Evolutionary conservation across 2,329 filamentous ascomycete species (phyloP), one percentile per base, ranked within the genome.

Genomic region (Ascomycota sp.): DNA sequence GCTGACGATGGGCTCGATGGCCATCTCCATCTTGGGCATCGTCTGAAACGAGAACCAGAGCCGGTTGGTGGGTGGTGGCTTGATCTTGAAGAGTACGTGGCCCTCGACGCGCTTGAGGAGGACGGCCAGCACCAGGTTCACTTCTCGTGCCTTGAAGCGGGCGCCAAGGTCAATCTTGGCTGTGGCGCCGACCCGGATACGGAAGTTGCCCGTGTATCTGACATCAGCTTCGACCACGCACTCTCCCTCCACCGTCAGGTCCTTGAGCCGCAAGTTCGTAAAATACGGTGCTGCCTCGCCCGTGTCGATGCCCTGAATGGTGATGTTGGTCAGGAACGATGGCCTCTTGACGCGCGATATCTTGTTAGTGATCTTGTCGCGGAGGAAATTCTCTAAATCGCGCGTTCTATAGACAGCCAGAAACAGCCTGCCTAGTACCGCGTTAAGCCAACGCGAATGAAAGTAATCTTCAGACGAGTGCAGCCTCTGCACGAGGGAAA

Each of bases 31-130:
- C 45, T 86, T 85, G 12, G 89, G 89, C 63, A 83, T 80, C n/a
- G 72, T 72, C 47, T 91, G 80, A 46, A 98, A 98, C 1, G 83
- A 76, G 40, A 95, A 70, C 89, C 89, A 98, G n/a, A 93, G 51
- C 25, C 89, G 71, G 48, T 98, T 98, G 51, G 83, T 94, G 1
- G 89, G 89, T 11, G 86, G 82, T 6, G 89, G 81, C 50, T 98
- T 98, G 50, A 95, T 74, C 43, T 82, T 78, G 43, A 94, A 63
- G 20, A 93, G 56, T 27, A 80, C 54, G 42, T 92, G 86, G 0
- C 89, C 89, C 42, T 91, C 80, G 2, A 95, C 58, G 41, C 75
- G 79, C 47, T 80, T 85, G 33, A 94, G 51, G 1, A 89, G 76
- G 4, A 83, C 80, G 4, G 89, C 82, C 23, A 98, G 64, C 8